A percentile compares a stretch with the other conserved stretches of the same genome.
Evolutionary conservation across 371 early-diverging fungal species (phyloP).

Genomic region (Apophysomyces ossiformis): DNA sequence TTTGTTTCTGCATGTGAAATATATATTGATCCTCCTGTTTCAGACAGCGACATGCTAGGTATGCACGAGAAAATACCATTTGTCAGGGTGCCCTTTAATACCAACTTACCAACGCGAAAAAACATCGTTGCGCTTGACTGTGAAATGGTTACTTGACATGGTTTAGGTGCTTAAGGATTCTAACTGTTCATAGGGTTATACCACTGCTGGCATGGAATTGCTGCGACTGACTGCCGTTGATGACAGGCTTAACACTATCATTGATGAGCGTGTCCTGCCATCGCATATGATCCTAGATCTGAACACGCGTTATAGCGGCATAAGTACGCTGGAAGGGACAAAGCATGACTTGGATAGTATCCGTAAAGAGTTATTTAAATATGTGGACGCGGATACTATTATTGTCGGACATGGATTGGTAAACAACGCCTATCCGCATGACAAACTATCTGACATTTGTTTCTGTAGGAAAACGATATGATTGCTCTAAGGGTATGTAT

Average conservation of each 20-base stretch:
- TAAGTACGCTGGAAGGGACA: slow-evolving; percentile 52
- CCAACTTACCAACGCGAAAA: slow-evolving; percentile 5
- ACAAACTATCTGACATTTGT: neutral
- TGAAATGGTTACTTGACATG: slow-evolving; percentile 46
- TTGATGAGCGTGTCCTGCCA: slow-evolving; percentile 63
- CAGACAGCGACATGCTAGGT: slow-evolving; percentile 25
- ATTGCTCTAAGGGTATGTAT: slow-evolving; percentile 45
- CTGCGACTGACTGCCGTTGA: slow-evolving; percentile 60
- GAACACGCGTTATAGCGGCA: slow-evolving; percentile 62
- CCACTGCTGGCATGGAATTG: slow-evolving; percentile 61
- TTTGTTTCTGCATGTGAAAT: neutral
- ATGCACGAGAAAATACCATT: slow-evolving; percentile 55
- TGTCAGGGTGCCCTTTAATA: slow-evolving; percentile 31
- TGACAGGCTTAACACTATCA: slow-evolving; percentile 37
- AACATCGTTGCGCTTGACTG: slow-evolving; percentile 50
- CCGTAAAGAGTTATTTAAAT: slow-evolving; percentile 45
- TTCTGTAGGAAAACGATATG: slow-evolving; percentile 46
- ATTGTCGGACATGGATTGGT: slow-evolving; percentile 56
- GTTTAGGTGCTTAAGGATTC: neutral
- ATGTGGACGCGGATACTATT: slow-evolving; percentile 44
- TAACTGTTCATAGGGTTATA: slow-evolving; percentile 33
- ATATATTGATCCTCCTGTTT: neutral
- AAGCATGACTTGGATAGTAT: slow-evolving; percentile 47
- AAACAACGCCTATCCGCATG: neutral
- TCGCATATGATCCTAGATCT: slow-evolving; percentile 56